A percentile compares a stretch with the other conserved stretches of the same genome.
These are phyloP conservation scores for Wickerhamiella kazuoi DNA, from an alignment of 805 yeast species.

Conservation along the genomic window DNA sequence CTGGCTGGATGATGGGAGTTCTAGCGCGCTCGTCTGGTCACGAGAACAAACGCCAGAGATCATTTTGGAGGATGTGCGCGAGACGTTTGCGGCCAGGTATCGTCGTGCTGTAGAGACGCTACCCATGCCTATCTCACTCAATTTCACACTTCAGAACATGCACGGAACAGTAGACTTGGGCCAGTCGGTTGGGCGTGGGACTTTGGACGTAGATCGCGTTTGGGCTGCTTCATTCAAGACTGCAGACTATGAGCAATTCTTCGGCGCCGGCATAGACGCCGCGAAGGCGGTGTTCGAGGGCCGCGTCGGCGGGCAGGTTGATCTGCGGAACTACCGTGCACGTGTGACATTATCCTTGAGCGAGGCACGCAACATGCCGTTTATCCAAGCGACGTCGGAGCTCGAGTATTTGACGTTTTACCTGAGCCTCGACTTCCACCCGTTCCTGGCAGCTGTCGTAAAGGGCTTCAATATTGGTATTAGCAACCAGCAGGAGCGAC, in stretches of 20 bases:
- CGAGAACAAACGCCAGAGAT: neutral
- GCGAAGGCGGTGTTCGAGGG: constrained; percentile 46
- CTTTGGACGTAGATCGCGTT: constrained; percentile 34
- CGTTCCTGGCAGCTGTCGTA: constrained; percentile 49
- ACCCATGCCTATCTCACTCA: constrained; percentile 59
- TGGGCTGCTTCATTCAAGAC: constrained; percentile 59
- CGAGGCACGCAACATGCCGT: constrained; percentile 37
- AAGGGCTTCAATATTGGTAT: constrained; percentile 34
- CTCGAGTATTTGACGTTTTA: constrained; percentile 39
- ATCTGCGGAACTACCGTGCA: constrained; percentile 30
- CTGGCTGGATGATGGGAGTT: constrained; percentile 7
- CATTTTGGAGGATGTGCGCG: constrained; percentile 16
- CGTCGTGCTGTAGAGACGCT: constrained; percentile 42
- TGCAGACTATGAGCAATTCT: constrained; percentile 50
- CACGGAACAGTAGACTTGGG: constrained; percentile 58
- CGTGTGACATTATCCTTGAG: constrained; percentile 64
- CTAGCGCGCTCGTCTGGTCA: neutral
- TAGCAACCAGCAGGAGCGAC: constrained; percentile 45
- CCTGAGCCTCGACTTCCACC: constrained; percentile 68
- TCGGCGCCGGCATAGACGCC: constrained; percentile 41
- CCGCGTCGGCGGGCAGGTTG: constrained; percentile 58
- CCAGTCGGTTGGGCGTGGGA: constrained; percentile 55
- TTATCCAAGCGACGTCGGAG: constrained; percentile 44
- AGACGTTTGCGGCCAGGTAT: constrained; percentile 22
- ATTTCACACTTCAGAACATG: constrained; percentile 36